These are phyloP conservation scores for Blastomyces parvus DNA, from an alignment of 2,329 filamentous ascomycete genomes.

Conservation along the genomic window DNA sequence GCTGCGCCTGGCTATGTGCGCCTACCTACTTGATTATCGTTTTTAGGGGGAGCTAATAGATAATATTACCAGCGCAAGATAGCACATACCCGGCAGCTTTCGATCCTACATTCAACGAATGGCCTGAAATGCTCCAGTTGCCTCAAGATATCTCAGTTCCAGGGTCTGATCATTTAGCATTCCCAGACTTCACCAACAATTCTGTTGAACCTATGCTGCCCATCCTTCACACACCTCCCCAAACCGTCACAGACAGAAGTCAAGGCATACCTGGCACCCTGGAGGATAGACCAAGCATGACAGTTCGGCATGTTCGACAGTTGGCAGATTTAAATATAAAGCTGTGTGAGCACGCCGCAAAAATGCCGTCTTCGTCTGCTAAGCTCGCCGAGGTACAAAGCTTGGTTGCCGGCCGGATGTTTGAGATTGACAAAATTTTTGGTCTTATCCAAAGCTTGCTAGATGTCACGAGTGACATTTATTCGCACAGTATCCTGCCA, in stretches of 20 bases:
- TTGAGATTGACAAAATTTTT: neutral
- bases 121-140: neutral
- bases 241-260: neutral
- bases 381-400: neutral
- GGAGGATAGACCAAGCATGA: neutral
- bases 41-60: neutral
- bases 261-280: neutral
- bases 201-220: neutral
- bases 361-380: neutral
- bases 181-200: neutral
- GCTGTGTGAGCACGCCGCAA: neutral
- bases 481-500: neutral
- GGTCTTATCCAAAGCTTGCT: neutral
- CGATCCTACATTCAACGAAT: neutral
- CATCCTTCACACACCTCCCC: too few species aligned
- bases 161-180: neutral
- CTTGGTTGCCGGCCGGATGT: neutral
- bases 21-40: neutral
- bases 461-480: neutral
- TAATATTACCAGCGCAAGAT: neutral
- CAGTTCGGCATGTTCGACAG: neutral
- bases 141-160: neutral
- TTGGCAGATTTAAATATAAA: constrained; percentile 1
- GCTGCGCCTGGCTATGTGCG: neutral
- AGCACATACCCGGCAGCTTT: neutral